Percentiles rank a stretch among this genome's conserved stretches.
Conservation (phyloP, 805 yeast species). For the Saturnispora dispora region DNA sequence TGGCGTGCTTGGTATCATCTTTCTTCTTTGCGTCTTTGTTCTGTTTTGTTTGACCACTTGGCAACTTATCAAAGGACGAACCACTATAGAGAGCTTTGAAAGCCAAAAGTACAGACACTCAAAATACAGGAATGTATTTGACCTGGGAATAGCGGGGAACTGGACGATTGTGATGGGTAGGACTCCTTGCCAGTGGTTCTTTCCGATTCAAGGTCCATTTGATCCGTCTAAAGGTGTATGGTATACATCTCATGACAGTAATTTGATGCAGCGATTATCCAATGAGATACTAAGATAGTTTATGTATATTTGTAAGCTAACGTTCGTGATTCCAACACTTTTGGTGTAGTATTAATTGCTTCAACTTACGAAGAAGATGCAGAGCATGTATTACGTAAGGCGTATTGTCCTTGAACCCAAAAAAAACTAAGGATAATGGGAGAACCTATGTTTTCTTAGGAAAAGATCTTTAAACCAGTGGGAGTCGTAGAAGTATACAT, state of each 20-base stretch:
- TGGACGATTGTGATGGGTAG: conserved; percentile 71
- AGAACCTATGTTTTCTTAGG: neutral
- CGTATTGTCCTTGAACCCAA: neutral
- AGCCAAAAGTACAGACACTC: conserved; percentile 37
- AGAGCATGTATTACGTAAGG: neutral
- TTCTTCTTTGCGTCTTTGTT: conserved; percentile 46
- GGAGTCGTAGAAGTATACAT: neutral
- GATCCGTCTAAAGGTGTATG: conserved; percentile 38
- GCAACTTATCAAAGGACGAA: conserved; percentile 52
- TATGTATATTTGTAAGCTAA: neutral
- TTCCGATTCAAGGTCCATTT: conserved; percentile 38
- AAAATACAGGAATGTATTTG: conserved; percentile 48
- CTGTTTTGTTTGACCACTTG: conserved; percentile 53
- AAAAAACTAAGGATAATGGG: neutral
- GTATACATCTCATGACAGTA: conserved; percentile 34
- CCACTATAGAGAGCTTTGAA: conserved; percentile 76
- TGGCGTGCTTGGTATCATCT: conserved; percentile 42
- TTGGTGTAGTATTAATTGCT: neutral
- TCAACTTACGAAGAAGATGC: too few relatives aligned
- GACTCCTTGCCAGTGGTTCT: conserved; percentile 54
- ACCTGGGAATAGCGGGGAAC: conserved; percentile 57
- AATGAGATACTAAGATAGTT: conserved; percentile 1
- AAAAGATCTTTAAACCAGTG: neutral
- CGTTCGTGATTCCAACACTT: neutral
- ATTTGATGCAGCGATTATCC: conserved; percentile 2